Base-by-base conservation (phyloP, 73 alveolate genomes). In the Paramecium octaurelia region DNA sequence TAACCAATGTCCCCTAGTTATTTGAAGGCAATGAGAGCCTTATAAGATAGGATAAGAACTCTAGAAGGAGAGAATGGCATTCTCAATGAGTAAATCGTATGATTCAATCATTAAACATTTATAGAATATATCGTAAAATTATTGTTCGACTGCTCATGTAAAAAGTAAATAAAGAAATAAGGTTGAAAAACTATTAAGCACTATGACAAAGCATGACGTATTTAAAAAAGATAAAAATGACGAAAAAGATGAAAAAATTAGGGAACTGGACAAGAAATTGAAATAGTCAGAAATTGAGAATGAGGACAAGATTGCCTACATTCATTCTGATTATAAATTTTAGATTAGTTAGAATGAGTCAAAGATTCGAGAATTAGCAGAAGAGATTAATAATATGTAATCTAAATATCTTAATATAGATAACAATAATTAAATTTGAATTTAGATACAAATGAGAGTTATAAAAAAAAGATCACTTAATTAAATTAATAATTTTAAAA, bases 1-100 rank as follows among this genome's bases (percentile, higher is more conserved):
- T 64, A 27, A 64, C 84, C 84, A n/a, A 73, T 40, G 59, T 73
- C 87, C 0, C 87, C 87, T 29, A 73, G 87, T 73, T 73, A 73
- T 38, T 73, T 73, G n/a, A 73, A 36, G 68, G 87, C 87, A 2
- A 73, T 73, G 87, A 73, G 21, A 35, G 87, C 87, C 16, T 38
- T 73, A 35, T 38, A 73, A 73, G 87, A 73, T 73, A 31, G 59
- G n/a, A 40, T 73, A 35, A 73, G 59, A 73, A 73, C 59, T 12
- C 10, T 73, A 73, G 87, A 73, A 40, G 59, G 59, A 40, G 87
- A 73, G 40, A 73, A 73, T 35, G 57, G 59, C 10, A 73, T 64
- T 64, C 27, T 64, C 24, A 64, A 64, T 64, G 84, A 64, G 21
- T 64, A 64, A 64, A 64, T 64, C 0, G 84, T 64, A 64, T 31